These are phyloP conservation scores for Ettlia oleoabundans DNA, from an alignment of 139 green algal genomes.

Conservation along the genomic window DNA sequence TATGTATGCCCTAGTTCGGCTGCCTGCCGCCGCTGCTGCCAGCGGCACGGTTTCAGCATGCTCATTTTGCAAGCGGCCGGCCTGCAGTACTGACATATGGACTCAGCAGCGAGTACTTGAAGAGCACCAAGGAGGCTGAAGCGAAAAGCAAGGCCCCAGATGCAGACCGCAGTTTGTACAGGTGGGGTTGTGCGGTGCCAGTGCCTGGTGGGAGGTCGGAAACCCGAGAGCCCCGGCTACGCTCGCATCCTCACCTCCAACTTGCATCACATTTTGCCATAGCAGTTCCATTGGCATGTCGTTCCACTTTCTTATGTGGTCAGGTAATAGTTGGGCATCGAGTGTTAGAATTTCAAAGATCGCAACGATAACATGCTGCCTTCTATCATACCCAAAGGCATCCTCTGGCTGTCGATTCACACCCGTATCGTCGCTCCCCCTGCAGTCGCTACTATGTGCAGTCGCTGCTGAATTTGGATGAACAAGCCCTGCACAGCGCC, in stretches of 20 bases:
- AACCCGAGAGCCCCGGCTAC: too few species aligned
- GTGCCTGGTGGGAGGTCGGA: not conserved
- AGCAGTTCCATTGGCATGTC: too few species aligned
- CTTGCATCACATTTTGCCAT: too few species aligned
- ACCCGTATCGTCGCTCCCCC: not conserved
- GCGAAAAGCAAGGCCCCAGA: conserved; percentile 26
- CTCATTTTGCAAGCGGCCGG: not conserved
- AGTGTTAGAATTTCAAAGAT: too few species aligned
- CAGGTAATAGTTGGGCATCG: too few species aligned
- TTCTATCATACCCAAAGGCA: too few species aligned
- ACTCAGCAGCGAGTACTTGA: conserved; percentile 59
- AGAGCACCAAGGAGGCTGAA: conserved; percentile 17
- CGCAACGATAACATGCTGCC: too few species aligned
- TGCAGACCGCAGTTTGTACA: conserved; percentile 56
- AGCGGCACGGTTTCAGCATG: not conserved
- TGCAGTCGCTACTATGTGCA: conserved; percentile 76
- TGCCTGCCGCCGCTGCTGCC: not conserved
- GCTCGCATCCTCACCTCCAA: too few species aligned
- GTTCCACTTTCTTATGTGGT: too few species aligned
- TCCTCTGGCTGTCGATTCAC: too few species aligned
- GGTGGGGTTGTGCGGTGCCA: not conserved
- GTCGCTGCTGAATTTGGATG: conserved; percentile 78
- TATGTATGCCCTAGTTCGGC: not conserved
- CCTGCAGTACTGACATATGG: conserved; percentile 60
- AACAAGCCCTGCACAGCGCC: conserved; percentile 72